Base-by-base conservation (phyloP, 2,329 filamentous ascomycete species). In the Ophiostoma sp. region DNA sequence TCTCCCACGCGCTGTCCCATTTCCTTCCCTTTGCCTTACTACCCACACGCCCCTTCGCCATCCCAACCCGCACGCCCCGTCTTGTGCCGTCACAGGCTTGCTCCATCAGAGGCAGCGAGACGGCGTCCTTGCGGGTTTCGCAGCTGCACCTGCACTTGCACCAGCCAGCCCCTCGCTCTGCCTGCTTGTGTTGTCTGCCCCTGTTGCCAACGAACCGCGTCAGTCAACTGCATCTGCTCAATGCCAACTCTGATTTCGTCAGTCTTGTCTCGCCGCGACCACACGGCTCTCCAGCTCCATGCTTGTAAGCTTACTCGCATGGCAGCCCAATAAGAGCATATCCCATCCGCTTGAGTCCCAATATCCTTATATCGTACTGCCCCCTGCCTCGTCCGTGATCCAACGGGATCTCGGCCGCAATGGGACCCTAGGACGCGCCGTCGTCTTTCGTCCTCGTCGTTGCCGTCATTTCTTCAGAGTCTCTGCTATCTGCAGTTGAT, bases 31-130 rank as follows among this genome's bases (percentile, higher is more conserved):
- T 27, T 55, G 18, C n/a, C 60, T 55, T 62, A 18, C 65, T 41
- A 47, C 68, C 60, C 58, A 69, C 68, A 60, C 68, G 60, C 65
- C 45, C 64, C 64, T 58, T 58, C 6, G 4, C 42, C 63, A 7
- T 5, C 16, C 36, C 12, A 14, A 18, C 42, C 16, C 63, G 63
- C 67, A 66, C 67, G 18, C 68, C 67, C 60, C 14, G 38, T 64
- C 67, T 27, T 69, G 64, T 68, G 67, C 67, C 52, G 55, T 64
- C 64, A 27, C 64, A 65, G 45, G 42, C 41, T 65, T 12, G 27
- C 27, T 27, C 27, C 27, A 27, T 27, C 27, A 27, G 27, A 27
- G 27, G 36, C 27, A 41, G 16, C 38, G 9, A 62, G 64, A 63
- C 67, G 67, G 52, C 64, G 67, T 68, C 44, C 63, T 62, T 45